Evolutionary conservation across 2,329 filamentous ascomycete species (phyloP).

Genomic region (Pseudomassariella vexata): DNA sequence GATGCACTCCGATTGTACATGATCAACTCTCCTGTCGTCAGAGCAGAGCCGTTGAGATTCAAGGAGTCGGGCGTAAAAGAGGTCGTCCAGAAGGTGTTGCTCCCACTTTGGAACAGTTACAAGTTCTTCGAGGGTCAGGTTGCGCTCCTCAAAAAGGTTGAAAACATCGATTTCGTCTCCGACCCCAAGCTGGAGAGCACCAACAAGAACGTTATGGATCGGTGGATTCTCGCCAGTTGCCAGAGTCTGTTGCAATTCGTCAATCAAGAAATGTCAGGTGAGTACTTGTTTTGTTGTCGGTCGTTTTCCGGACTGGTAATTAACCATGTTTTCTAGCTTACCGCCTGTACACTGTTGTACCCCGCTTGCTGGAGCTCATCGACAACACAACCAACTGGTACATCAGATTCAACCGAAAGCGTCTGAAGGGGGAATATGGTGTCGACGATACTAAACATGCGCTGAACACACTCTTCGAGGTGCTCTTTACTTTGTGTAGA

Average conservation of each 20-base stretch:
- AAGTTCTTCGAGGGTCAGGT: conserved; percentile 94
- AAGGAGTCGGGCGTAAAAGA: conserved; percentile 92
- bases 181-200: conserved; percentile 68
- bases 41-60: conserved; percentile 84
- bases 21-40: conserved; percentile 93
- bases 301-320: background rate
- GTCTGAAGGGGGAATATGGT: conserved; percentile 85
- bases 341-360: conserved; percentile 86
- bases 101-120: conserved; percentile 94
- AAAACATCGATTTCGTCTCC: conserved; percentile 70
- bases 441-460: conserved; percentile 83
- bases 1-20: conserved; percentile 92
- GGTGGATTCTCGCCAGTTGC: conserved; percentile 89
- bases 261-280: conserved; percentile 82
- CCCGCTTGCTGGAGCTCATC: conserved; percentile 73
- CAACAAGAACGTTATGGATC: conserved; percentile 90
- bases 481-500: conserved; percentile 81
- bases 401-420: conserved; percentile 57
- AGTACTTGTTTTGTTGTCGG: conserved; percentile 25
- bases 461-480: conserved; percentile 89
- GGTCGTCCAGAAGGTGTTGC: conserved; percentile 83
- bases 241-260: conserved; percentile 89
- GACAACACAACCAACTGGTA: conserved; percentile 99
- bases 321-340: conserved; percentile 43
- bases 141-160: conserved; percentile 77